Conservation (phyloP, 768 basidiomycete genomes). For the Podaxis carcinomalis region DNA sequence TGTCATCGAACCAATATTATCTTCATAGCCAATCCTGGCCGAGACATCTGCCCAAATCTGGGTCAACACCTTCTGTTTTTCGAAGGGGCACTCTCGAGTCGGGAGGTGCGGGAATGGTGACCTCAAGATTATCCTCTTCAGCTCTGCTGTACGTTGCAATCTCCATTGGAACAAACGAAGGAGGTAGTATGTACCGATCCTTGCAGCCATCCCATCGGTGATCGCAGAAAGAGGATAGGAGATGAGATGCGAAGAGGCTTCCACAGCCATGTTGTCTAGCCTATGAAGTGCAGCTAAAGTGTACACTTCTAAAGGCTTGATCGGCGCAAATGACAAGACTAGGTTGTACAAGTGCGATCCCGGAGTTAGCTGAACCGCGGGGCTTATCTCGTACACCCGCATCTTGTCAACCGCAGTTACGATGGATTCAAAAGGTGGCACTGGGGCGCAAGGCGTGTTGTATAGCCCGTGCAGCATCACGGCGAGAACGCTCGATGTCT, state of each 20-base stretch:
- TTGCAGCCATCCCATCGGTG: constrained; percentile 10
- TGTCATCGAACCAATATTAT: not conserved
- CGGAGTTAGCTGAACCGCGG: constrained; percentile 3
- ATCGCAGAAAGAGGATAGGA: constrained; percentile 9
- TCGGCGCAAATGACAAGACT: constrained; percentile 12
- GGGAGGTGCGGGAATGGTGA: constrained; percentile 9
- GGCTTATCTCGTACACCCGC: constrained; percentile 10
- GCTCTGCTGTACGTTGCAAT: not conserved
- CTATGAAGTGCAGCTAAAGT: constrained; percentile 14
- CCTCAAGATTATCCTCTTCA: constrained; percentile 9
- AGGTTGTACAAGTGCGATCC: constrained; percentile 4
- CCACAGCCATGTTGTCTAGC: constrained; percentile 10
- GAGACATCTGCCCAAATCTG: constrained; percentile 9
- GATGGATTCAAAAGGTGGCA: constrained; percentile 7
- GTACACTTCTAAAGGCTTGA: constrained; percentile 13
- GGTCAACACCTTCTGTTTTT: constrained; percentile 1
- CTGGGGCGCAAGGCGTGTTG: constrained; percentile 8
- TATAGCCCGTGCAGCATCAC: constrained; percentile 15
- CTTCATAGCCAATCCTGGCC: not conserved
- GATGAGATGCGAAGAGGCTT: constrained; percentile 11
- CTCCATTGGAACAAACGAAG: constrained; percentile 11
- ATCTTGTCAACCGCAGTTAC: constrained; percentile 14
- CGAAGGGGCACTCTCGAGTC: constrained; percentile 8
- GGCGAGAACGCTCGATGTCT: constrained; percentile 5
- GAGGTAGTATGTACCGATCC: constrained; percentile 14